Evolutionary conservation across 2,329 filamentous ascomycete genomes (phyloP).

Genomic region (Sarocladiaceae sp.): DNA sequence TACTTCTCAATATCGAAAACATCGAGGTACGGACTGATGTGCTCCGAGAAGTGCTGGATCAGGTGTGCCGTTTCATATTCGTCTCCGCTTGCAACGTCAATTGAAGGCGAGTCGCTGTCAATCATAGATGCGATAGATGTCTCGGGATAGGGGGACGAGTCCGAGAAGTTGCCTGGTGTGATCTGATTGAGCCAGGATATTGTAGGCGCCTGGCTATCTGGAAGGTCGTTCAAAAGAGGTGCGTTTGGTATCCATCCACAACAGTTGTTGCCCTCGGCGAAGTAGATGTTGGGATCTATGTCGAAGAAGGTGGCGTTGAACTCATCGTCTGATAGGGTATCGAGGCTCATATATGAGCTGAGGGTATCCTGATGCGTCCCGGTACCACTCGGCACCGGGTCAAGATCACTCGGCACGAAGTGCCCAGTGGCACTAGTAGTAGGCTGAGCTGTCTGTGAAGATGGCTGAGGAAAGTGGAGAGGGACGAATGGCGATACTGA

Average conservation of each 20-base stretch:
- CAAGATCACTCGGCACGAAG: conserved; percentile 6
- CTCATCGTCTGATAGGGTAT: conserved; percentile 9
- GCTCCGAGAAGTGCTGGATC: conserved; percentile 13
- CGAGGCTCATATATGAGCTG: conserved; percentile 8
- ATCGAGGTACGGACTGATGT: conserved; percentile 15
- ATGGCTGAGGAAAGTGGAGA: neutral
- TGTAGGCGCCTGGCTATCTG: conserved; percentile 5
- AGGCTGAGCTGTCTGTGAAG: neutral
- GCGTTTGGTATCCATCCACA: conserved; percentile 14
- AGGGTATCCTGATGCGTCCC: conserved; percentile 4
- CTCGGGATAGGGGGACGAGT: conserved; percentile 4
- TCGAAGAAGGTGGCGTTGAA: conserved; percentile 14
- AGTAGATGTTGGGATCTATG: conserved; percentile 15
- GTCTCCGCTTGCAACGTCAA: conserved; percentile 6
- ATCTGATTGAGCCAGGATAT: conserved; percentile 9
- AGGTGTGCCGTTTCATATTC: conserved; percentile 14
- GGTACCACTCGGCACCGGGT: neutral
- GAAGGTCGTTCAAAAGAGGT: conserved; percentile 4
- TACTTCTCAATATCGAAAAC: conserved; percentile 15
- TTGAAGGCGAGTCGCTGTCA: conserved; percentile 8
- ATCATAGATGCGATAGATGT: conserved; percentile 3
- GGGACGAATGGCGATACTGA: neutral
- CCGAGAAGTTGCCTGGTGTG: conserved; percentile 9
- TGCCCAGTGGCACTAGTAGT: conserved; percentile 7
- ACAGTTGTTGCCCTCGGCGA: conserved; percentile 13